Evolutionary conservation across 352 stramenopile genomes (phyloP), one percentile per base, ranked within the genome.

Genomic region (Aphanomyces euteiches): DNA sequence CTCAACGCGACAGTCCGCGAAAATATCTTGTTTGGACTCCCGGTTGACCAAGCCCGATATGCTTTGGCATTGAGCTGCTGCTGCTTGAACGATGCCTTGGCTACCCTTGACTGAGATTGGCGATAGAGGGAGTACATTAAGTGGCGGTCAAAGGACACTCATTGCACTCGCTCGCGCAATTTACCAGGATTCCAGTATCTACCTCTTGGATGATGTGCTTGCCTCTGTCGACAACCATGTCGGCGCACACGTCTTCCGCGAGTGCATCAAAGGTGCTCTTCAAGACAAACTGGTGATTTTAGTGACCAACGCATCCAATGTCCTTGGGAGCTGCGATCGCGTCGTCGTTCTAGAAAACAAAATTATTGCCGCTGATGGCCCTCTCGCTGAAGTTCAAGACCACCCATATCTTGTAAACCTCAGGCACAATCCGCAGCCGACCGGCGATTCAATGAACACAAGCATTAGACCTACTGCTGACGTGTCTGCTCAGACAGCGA

Each of bases 101-200:
- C 47, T 56, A 75, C 81, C 57, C 73, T 93, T 4, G 28, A 92
- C 84, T n/a, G 80, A 93, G 77, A 92, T 96, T 69, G 88, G 81
- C 0, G 80, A 89, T 66, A 41, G 75, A 3, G 80, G 80, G 7
- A 74, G 82, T 17, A 85, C 75, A 8, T 47, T 85, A n/a, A 76
- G 58, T 48, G 80, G 80, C 38, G 75, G 75, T 13, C 74, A 96
- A 72, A 89, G 89, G 67, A 77, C 85, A 69, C 77, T 85, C n/a
- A 66, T 96, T 1, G 82, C 72, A 4, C 48, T 96, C 7, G 85
- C 85, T 15, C 43, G 88, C 7, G 80, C 75, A 8, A 77, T 79
- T 1, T 92, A 92, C 73, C 65, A 59, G 19, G 28, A 74, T 54
- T 10, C 59, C 28, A 66, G 73, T 21, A 50, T 74, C 13, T 69